These are phyloP conservation scores for Blastocrithidia nonstop DNA, from an alignment of 208 protist species.

Conservation along the genomic window DNA sequence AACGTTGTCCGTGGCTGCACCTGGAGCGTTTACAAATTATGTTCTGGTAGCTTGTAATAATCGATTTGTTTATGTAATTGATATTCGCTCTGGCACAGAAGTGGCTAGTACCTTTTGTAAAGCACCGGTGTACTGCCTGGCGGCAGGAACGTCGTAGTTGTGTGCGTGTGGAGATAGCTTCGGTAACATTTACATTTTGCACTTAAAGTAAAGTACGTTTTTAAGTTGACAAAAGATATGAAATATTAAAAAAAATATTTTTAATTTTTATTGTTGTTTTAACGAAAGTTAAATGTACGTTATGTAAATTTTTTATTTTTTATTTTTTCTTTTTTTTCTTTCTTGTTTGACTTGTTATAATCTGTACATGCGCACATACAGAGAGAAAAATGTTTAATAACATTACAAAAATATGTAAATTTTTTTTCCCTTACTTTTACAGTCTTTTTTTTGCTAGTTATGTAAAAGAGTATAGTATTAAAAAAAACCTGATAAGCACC, in stretches of 20 bases:
- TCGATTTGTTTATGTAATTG: slow-evolving; percentile 72
- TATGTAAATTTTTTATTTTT: background rate
- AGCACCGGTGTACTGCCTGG: slow-evolving; percentile 76
- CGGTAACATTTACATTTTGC: slow-evolving; percentile 73
- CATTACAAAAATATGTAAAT: too few species aligned
- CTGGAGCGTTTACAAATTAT: slow-evolving; percentile 57
- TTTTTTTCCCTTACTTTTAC: too few species aligned
- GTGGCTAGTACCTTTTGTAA: slow-evolving; percentile 55
- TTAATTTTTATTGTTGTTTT: background rate
- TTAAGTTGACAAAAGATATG: slow-evolving; percentile 4
- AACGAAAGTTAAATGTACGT: background rate
- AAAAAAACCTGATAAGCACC: too few species aligned
- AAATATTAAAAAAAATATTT: slow-evolving; percentile 7
- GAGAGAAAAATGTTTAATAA: too few species aligned
- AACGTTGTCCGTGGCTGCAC: slow-evolving; percentile 60
- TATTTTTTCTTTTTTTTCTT: too few species aligned
- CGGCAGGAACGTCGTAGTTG: slow-evolving; percentile 25
- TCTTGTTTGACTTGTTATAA: too few species aligned
- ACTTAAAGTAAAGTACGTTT: slow-evolving; percentile 7
- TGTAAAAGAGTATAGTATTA: too few species aligned
- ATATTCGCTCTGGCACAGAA: slow-evolving; percentile 52
- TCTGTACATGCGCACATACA: background rate
- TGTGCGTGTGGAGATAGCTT: slow-evolving; percentile 72
- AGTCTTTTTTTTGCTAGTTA: too few species aligned
- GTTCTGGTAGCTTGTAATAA: slow-evolving; percentile 68